Evolutionary conservation across 805 yeast genomes (phyloP), one percentile per base, ranked within the genome.

Genomic region (Kurtzmaniella fragi): DNA sequence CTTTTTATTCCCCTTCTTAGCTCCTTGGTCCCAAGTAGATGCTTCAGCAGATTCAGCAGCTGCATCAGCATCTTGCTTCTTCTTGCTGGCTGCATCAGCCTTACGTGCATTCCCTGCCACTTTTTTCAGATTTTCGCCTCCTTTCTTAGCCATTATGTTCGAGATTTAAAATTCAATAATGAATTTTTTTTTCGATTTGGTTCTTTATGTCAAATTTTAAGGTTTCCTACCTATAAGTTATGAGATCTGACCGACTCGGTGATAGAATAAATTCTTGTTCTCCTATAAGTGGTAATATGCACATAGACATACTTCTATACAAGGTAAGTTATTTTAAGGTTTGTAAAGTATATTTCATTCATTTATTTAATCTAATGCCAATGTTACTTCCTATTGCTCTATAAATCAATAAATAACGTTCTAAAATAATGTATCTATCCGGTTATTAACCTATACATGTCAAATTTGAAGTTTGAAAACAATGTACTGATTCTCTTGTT

Each of bases 1-100:
- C 72, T 85, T 86, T 65, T 78, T 75, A 58, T 72, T 76, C 28
- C 74, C 76, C 54, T 78, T 78, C 67, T 84, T 84, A 17, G 86
- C 51, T 26, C 93, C 95, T 16, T 80, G 70, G 3, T 73, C 77
- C 93, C 93, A 84, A 45, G 75, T 70, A 12, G 71, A 70, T 23
- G 75, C 80, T 50, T 84, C 90, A 1, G 61, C 74, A 1, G 73
- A 75, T 31, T 68, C 82, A 5, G 53, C 57, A 17, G 62, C 64
- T 4, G 67, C 69, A 2, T 61, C 68, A n/a, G 68, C 75, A 10
- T 67, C 84, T 29, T 68, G 72, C 34, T 69, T 64, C 60, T 82
- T 81, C 52, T 71, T 70, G 48, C 64, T 70, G 17, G 85, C 84
- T 9, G 71, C 68, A 29, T 79, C 87, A 1, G 84, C 84, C 62